A percentile compares a stretch with the other conserved stretches of the same genome.
Conservation (phyloP, 768 basidiomycete genomes). For the Hypholoma sublateritium region DNA sequence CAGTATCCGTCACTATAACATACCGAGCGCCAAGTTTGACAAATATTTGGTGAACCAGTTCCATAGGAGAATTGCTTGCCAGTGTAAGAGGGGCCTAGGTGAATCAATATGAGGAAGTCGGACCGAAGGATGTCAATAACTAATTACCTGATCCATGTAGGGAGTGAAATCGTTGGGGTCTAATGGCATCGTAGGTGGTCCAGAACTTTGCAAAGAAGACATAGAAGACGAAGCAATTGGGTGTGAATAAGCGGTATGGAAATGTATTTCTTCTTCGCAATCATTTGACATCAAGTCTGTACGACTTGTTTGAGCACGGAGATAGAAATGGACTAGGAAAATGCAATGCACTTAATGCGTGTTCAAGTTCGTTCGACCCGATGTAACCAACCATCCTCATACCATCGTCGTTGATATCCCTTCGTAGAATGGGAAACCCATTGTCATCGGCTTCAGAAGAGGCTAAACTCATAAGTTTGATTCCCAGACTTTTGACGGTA, state of each 20-base stretch:
- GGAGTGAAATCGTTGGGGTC: conserved; percentile 81
- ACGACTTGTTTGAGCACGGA: conserved; percentile 4
- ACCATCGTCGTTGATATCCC: conserved; percentile 43
- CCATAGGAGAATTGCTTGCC: conserved; percentile 81
- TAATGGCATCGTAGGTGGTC: conserved; percentile 19
- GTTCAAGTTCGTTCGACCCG: conserved; percentile 90
- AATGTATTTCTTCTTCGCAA: conserved; percentile 63
- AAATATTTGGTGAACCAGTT: conserved; percentile 92
- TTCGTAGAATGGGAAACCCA: conserved; percentile 84
- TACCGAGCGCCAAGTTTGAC: conserved; percentile 92
- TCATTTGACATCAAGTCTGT: conserved; percentile 76
- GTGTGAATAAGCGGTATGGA: conserved; percentile 50
- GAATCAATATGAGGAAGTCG: background rate
- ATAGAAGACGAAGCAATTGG: conserved; percentile 53
- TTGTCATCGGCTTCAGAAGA: conserved; percentile 66
- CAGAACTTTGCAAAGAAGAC: conserved; percentile 55
- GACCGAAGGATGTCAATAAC: background rate
- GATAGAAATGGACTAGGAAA: conserved; percentile 24
- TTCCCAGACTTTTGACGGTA: conserved; percentile 74
- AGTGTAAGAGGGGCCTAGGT: conserved; percentile 83
- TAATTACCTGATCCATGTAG: conserved; percentile 83
- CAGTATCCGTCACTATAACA: conserved; percentile 78
- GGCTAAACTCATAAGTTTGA: conserved; percentile 61
- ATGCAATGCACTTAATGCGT: conserved; percentile 66
- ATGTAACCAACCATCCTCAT: conserved; percentile 86